Conservation (phyloP, 2,329 filamentous ascomycete genomes). For the Bipolaris bicolor region DNA sequence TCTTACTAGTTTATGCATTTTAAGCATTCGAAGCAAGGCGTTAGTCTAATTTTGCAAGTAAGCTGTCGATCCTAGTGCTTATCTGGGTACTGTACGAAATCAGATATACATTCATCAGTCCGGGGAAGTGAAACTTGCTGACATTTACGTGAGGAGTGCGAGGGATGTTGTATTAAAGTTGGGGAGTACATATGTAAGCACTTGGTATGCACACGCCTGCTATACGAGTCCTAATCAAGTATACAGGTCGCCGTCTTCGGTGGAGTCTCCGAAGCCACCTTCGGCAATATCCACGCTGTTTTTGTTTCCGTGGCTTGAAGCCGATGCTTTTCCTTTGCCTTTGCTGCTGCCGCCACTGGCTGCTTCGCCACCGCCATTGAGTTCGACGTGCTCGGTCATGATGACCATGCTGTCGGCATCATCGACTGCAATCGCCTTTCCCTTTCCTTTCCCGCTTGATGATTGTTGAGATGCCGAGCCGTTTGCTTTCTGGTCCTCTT, state of each 20-base stretch:
- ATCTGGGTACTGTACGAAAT: no score
- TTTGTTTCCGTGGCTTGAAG: constrained; percentile 39
- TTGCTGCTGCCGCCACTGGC: constrained; percentile 25
- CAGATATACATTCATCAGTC: no score
- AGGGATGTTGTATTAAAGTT: background rate
- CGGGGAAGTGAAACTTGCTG: background rate
- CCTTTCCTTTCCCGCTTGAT: constrained; percentile 33
- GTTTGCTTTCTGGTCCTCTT: constrained; percentile 51
- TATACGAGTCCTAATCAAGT: constrained; percentile 12
- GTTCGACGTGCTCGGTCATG: constrained; percentile 47
- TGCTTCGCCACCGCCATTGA: constrained; percentile 31
- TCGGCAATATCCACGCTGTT: constrained; percentile 45
- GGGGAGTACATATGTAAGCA: background rate
- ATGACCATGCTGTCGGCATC: constrained; percentile 52
- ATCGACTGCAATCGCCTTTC: constrained; percentile 29
- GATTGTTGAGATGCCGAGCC: background rate
- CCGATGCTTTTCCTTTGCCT: constrained; percentile 47
- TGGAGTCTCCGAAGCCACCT: constrained; percentile 49
- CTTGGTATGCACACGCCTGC: background rate
- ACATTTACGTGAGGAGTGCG: no score
- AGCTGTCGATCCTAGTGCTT: no score
- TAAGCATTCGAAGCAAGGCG: no score
- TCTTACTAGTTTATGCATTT: no score
- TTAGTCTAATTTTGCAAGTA: no score
- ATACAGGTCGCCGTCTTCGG: constrained; percentile 54